Base-by-base conservation (phyloP, 345 rosid genomes). In the Arabidopsis arenosa region DNA sequence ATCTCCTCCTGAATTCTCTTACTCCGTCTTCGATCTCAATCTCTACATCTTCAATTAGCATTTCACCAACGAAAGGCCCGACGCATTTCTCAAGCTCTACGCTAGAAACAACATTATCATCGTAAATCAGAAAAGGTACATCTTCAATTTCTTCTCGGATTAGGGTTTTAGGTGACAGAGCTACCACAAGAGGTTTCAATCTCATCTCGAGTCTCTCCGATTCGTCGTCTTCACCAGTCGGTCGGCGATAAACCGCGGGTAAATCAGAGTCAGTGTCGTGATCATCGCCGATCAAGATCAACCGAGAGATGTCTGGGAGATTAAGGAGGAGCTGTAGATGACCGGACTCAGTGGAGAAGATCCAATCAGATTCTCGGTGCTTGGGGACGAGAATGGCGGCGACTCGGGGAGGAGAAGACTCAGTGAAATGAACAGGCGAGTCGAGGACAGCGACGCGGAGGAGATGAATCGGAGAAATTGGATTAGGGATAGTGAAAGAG, bases 291-390 rank as follows among this genome's bases (percentile, higher is more conserved):
- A 92, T 78, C 5, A 90, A 47, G 15, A 93, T 82, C 5, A 91
- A 82, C 23, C 96, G 90, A 7, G 92, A 86, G 78, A 91, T 54
- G n/a, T 74, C 66, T 0, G 89, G 87, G 56, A 78, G 73, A 65
- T 84, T 28, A 57, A 87, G 80, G 63, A 94, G 92, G 64, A 92
- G 92, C 83, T 92, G 92, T 75, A 90, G 84, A 64, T 90, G 97
- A 64, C 98, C 97, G 7, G 85, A 66, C 76, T 94, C 96, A n/a
- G 96, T 86, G 80, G 90, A 85, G 85, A 90, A 95, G 61, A 89
- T 63, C 97, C 97, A 92, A 73, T 95, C 97, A 40, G 82, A 62
- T 73, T 92, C 93, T 78, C 97, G 93, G 59, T 43, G 66, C 45
- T 49, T 74, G 36, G 97, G 97, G 74, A 92, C 96, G 74, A 87